Conservation (phyloP, 371 early-diverging fungal genomes). For the Coelomomyces lativittatus region DNA sequence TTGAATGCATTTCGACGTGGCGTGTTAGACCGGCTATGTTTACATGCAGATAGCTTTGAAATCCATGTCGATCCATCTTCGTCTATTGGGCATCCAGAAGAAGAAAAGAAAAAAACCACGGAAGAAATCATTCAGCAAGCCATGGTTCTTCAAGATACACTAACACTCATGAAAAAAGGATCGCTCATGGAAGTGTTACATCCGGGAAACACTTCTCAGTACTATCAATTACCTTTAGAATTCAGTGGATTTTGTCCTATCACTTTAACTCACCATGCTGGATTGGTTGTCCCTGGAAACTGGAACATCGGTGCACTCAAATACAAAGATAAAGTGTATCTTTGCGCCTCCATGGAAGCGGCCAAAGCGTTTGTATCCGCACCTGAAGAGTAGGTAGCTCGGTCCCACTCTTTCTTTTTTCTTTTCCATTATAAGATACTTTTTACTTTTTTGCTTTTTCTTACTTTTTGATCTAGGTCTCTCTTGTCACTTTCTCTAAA, state of each 20-base stretch:
- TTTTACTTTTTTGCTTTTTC: too few relatives aligned
- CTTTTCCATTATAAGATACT: too few relatives aligned
- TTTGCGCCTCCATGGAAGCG: slow-evolving; percentile 8
- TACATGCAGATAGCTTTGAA: too few relatives aligned
- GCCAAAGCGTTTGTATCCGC: slow-evolving; percentile 10
- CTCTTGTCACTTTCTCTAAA: too few relatives aligned
- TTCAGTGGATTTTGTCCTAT: slow-evolving; percentile 23
- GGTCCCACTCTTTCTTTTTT: neutral
- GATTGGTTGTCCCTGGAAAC: slow-evolving; percentile 21
- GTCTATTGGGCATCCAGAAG: too few relatives aligned
- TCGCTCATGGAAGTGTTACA: slow-evolving; percentile 15
- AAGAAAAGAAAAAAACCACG: too few relatives aligned
- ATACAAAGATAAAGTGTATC: slow-evolving; percentile 19
- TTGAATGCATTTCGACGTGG: slow-evolving; percentile 21
- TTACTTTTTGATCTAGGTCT: neutral
- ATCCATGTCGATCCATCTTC: too few relatives aligned
- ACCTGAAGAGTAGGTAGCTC: neutral
- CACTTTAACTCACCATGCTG: slow-evolving; percentile 7
- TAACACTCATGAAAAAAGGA: too few relatives aligned
- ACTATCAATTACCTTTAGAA: slow-evolving; percentile 23
- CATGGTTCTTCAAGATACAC: too few relatives aligned
- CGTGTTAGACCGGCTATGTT: slow-evolving; percentile 7
- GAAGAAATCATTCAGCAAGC: too few relatives aligned
- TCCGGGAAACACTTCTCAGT: slow-evolving; percentile 30
- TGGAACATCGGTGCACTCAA: slow-evolving; percentile 21